phyloP scores from a whole-genome alignment of 2,329 filamentous ascomycete genomes.

The Aspergillus fijiensis region DNA sequence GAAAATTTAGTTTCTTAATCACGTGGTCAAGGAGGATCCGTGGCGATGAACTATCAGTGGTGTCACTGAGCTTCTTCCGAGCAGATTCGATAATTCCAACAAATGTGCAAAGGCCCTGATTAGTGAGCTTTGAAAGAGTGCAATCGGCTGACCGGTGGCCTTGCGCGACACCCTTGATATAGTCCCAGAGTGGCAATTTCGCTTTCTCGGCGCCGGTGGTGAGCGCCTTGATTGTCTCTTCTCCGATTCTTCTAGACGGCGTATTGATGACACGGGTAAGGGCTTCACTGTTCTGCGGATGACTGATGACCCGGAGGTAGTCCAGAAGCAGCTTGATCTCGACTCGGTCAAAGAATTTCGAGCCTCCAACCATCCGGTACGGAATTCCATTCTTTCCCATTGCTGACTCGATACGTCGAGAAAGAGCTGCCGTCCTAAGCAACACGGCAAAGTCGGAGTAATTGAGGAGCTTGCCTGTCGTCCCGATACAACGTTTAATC shows the following conservation, averaged over 20 bases:
- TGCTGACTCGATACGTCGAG: conserved; percentile 79
- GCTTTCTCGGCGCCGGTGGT: conserved; percentile 72
- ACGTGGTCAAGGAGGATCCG: conserved; percentile 57
- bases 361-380: conserved; percentile 90
- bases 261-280: conserved; percentile 80
- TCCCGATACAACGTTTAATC: conserved; percentile 66
- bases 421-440: conserved; percentile 79
- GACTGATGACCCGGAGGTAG: conserved; percentile 81
- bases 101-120: background rate
- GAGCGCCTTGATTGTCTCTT: conserved; percentile 70
- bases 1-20: conserved; percentile 66
- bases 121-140: conserved; percentile 55
- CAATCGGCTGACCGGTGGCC: conserved; percentile 53
- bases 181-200: conserved; percentile 70
- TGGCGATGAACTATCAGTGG: conserved; percentile 40
- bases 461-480: conserved; percentile 72
- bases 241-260: conserved; percentile 77
- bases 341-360: conserved; percentile 85
- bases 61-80: conserved; percentile 54
- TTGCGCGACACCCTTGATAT: conserved; percentile 62
- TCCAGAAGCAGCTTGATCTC: conserved; percentile 87
- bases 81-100: conserved; percentile 54
- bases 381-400: conserved; percentile 78
- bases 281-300: conserved; percentile 84
- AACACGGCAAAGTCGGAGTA: conserved; percentile 81